Base-by-base conservation (phyloP, 2,329 filamentous ascomycete species). In the Colletotrichum cuscutae region DNA sequence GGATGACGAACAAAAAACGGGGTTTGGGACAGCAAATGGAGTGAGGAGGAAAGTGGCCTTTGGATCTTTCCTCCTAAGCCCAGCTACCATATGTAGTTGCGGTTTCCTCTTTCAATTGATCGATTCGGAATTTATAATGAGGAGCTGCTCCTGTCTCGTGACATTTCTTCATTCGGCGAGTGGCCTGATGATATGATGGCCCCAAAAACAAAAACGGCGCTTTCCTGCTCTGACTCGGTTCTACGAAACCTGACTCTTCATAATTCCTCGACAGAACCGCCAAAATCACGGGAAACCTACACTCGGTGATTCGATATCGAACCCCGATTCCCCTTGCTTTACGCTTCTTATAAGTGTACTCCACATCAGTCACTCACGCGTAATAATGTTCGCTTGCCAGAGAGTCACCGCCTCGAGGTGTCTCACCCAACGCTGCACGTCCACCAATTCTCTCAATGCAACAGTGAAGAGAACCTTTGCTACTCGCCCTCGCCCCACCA, bases 1-100 rank as follows among this genome's bases (percentile, higher is more conserved):
- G 71, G 35, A 69, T 37, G 46, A 73, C 49, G 66, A 72, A 56
- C 24, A 37, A 62, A 67, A 72, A 72, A 72, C 12, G 70, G 65
- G 58, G 59, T 46, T 69, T 46, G 54, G 59, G 42, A 60, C 46
- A 56, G 28, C n/a, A 60, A 65, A 54, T 56, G 66, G 57, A 65
- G 46, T 37, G 60, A 32, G 61, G 70, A 56, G 54, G 54, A 60
- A 28, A 64, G 65, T 56, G 35, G 35, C 19, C 59, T 35, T 35
- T n/a, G 52, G 60, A 53, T 58, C 35, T 56, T 19, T 46, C 32
- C 59, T 46, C 53, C 59, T 30, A 49, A 57, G 46, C 28, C 52
- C 49, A 58, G 32, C 54, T 70, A 64, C 60, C n/a, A 26, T 65
- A 53, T 26, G 71, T 73, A 61, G 66, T 37, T 69, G 58, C 42